Percentiles rank a stretch among this genome's conserved stretches.
These are phyloP conservation scores for Torulaspora pretoriensis DNA, from an alignment of 1,139 yeast genomes.

Conservation along the genomic window DNA sequence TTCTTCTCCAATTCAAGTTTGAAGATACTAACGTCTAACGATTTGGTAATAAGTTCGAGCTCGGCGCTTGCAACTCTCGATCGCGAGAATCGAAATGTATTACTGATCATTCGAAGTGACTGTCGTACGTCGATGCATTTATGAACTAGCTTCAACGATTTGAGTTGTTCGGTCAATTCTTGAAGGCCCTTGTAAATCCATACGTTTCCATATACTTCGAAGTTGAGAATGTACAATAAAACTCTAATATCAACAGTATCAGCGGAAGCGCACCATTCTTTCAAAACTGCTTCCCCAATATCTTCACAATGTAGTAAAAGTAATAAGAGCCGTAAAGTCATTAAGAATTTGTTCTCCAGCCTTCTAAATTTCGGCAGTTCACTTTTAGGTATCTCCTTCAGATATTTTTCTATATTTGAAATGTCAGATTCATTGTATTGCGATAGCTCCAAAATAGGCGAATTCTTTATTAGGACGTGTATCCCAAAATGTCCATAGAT, in stretches of 20 bases:
- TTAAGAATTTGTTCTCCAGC: slow-evolving; percentile 24
- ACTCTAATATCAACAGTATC: slow-evolving; percentile 28
- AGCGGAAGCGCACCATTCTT: slow-evolving; percentile 24
- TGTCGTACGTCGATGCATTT: slow-evolving; percentile 20
- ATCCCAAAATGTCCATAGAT: slow-evolving; percentile 23
- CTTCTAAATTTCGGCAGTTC: slow-evolving; percentile 14
- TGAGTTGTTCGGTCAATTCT: slow-evolving; percentile 23
- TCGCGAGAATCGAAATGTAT: slow-evolving; percentile 8
- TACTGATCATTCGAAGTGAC: slow-evolving; percentile 12
- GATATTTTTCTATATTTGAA: slow-evolving; percentile 19
- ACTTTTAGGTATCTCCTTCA: slow-evolving; percentile 10
- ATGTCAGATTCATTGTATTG: slow-evolving; percentile 27
- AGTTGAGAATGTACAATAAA: slow-evolving; percentile 27
- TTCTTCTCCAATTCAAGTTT: slow-evolving; percentile 2
- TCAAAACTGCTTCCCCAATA: slow-evolving; percentile 19
- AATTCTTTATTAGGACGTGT: slow-evolving; percentile 18
- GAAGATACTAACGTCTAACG: slow-evolving; percentile 27
- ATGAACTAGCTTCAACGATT: slow-evolving; percentile 27
- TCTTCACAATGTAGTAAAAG: slow-evolving; percentile 24
- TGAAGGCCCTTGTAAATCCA: slow-evolving; percentile 34
- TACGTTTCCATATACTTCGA: slow-evolving; percentile 29
- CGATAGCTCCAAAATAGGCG: slow-evolving; percentile 22
- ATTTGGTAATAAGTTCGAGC: slow-evolving; percentile 19
- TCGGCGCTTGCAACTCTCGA: slow-evolving; percentile 14
- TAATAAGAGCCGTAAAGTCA: slow-evolving; percentile 23